Evolutionary conservation across 176 grass and related monocot species (phyloP).

Genomic region (Triticum monococcum): DNA sequence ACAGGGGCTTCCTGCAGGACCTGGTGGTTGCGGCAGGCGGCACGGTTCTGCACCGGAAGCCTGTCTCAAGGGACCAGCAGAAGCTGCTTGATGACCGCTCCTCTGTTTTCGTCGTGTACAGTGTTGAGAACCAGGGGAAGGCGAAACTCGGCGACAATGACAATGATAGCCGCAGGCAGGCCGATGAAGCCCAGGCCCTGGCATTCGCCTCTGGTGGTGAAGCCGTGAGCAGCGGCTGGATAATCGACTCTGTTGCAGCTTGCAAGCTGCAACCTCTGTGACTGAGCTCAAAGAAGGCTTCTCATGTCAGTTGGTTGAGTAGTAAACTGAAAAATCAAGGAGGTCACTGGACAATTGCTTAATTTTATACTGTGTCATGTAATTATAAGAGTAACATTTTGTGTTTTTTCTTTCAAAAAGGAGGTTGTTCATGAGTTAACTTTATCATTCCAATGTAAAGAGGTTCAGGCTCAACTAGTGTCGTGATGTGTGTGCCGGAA

Average conservation of each 20-base stretch:
- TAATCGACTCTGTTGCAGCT: slow-evolving; percentile 76
- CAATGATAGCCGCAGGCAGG: neutral
- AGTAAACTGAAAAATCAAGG: neutral
- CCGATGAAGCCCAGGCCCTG: slow-evolving; percentile 44
- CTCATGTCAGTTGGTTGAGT: neutral
- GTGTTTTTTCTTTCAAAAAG: too few species aligned
- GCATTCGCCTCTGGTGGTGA: slow-evolving; percentile 59
- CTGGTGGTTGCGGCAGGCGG: slow-evolving; percentile 65
- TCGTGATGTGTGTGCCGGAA: too few species aligned
- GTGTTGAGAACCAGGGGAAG: slow-evolving; percentile 44
- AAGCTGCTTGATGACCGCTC: slow-evolving; percentile 62
- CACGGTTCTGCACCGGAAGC: slow-evolving; percentile 66
- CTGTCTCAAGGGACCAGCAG: slow-evolving; percentile 68
- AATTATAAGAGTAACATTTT: too few species aligned
- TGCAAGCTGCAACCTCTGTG: slow-evolving; percentile 56
- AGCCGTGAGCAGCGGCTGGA: slow-evolving; percentile 64
- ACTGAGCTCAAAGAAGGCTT: neutral
- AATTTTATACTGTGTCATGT: too few species aligned
- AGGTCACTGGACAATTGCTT: neutral
- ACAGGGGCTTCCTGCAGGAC: slow-evolving; percentile 80
- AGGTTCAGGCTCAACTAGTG: too few species aligned
- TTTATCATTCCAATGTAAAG: too few species aligned
- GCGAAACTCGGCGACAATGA: neutral
- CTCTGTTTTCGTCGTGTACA: slow-evolving; percentile 50
- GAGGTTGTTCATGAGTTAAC: too few species aligned